A percentile compares a stretch with the other conserved stretches of the same genome.
Evolutionary conservation across 2,329 filamentous ascomycete genomes (phyloP).

Genomic region (Diaporthe australafricana): DNA sequence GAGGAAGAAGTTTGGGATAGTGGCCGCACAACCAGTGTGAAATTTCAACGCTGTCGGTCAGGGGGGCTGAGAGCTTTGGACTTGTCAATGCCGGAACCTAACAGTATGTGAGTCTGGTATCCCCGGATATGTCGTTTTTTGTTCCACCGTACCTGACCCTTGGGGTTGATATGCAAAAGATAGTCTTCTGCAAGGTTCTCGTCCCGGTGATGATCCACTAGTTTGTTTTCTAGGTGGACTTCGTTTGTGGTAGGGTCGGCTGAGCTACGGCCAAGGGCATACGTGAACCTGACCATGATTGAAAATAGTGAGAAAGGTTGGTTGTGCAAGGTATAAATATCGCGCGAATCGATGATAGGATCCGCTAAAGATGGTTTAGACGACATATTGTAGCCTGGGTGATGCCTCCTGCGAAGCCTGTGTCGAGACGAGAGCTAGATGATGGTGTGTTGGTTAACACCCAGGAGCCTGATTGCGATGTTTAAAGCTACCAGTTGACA

Average conservation of each 20-base stretch:
- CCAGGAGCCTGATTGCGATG: neutral
- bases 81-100: neutral
- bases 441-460: neutral
- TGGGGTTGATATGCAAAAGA: neutral
- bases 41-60: slow-evolving; percentile 5
- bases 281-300: slow-evolving; percentile 8
- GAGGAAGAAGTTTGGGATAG: neutral
- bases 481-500: neutral
- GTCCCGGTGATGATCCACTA: neutral
- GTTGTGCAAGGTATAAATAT: neutral
- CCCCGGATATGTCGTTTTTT: neutral
- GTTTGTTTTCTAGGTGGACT: neutral
- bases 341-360: neutral
- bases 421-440: neutral
- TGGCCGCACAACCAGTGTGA: slow-evolving; percentile 9
- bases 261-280: neutral
- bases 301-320: slow-evolving; percentile 2
- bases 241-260: neutral
- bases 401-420: neutral
- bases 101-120: neutral
- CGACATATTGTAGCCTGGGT: neutral
- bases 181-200: slow-evolving; percentile 12
- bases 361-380: neutral
- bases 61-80: neutral
- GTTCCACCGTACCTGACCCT: slow-evolving; percentile 5